Evolutionary conservation across 2,329 filamentous ascomycete genomes (phyloP).

Genomic region (Colletotrichum tamarilloi): DNA sequence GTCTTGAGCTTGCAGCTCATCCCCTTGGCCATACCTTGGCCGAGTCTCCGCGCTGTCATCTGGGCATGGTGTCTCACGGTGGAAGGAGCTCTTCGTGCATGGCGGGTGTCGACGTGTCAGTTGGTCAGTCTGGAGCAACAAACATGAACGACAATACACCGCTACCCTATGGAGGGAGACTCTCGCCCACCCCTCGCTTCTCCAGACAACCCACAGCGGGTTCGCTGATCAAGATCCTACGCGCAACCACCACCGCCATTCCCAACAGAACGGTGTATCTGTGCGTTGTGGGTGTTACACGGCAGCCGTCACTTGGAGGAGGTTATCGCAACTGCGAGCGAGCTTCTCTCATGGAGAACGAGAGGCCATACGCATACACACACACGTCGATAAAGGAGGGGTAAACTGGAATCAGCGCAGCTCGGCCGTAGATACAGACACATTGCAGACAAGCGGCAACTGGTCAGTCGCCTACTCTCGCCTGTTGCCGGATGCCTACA

Average conservation of each 20-base stretch:
- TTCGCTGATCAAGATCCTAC: constrained; percentile 22
- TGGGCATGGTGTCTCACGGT: not conserved
- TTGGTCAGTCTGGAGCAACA: not conserved
- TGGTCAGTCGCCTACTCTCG: not conserved
- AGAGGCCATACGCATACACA: not conserved
- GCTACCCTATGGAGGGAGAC: not conserved
- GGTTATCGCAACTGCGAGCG: not conserved
- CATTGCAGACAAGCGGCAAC: not conserved
- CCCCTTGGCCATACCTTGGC: not conserved
- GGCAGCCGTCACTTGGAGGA: not conserved
- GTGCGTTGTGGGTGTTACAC: not conserved
- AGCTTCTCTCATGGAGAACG: not conserved
- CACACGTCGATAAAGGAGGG: not conserved
- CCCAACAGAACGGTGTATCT: not conserved
- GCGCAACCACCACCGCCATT: constrained; percentile 3
- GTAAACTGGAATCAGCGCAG: not conserved
- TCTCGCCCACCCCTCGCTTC: not conserved
- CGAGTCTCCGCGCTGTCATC: not conserved
- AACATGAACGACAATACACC: not conserved
- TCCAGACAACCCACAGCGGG: constrained; percentile 12
- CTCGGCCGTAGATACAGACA: not conserved
- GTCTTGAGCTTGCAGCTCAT: not conserved
- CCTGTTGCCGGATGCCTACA: not conserved
- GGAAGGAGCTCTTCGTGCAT: not conserved
- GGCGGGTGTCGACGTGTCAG: constrained; percentile 3